Conservation (phyloP, 2,329 filamentous ascomycete species). For the Colletotrichum sp. region DNA sequence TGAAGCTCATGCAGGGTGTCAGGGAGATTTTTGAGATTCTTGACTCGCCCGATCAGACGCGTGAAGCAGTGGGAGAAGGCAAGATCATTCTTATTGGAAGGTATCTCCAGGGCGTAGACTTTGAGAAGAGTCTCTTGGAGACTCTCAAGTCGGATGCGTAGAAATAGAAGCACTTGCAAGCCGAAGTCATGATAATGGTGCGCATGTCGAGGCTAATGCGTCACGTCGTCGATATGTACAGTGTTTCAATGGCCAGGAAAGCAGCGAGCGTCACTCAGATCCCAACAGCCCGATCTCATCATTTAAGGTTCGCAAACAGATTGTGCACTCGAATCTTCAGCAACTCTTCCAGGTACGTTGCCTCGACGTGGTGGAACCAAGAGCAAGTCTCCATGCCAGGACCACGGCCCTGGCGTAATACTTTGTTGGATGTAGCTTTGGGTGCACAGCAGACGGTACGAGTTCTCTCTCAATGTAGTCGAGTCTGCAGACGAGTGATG, state of each 20-base stretch:
- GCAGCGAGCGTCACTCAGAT: background rate
- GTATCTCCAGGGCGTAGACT: constrained; percentile 54
- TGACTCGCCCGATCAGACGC: constrained; percentile 54
- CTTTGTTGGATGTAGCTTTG: background rate
- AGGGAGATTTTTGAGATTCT: constrained; percentile 92
- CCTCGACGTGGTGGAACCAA: background rate
- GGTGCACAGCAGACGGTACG: background rate
- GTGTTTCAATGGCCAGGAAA: background rate
- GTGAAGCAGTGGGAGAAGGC: constrained; percentile 39
- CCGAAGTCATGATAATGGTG: background rate
- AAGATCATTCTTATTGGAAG: constrained; percentile 72
- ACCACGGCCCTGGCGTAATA: background rate
- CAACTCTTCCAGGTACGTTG: background rate
- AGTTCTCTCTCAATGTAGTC: background rate
- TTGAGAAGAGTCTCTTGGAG: constrained; percentile 48
- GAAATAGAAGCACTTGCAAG: background rate
- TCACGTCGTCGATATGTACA: background rate
- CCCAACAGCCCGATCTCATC: background rate
- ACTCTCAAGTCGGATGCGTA: background rate
- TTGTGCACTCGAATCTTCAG: background rate
- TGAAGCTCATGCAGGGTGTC: constrained; percentile 88
- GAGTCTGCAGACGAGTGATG: background rate
- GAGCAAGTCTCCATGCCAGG: background rate
- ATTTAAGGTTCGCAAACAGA: background rate
- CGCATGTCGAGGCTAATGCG: background rate